These are phyloP conservation scores for Nothomitra cinnamomea DNA, from an alignment of 2,329 filamentous ascomycete species.

Conservation along the genomic window DNA sequence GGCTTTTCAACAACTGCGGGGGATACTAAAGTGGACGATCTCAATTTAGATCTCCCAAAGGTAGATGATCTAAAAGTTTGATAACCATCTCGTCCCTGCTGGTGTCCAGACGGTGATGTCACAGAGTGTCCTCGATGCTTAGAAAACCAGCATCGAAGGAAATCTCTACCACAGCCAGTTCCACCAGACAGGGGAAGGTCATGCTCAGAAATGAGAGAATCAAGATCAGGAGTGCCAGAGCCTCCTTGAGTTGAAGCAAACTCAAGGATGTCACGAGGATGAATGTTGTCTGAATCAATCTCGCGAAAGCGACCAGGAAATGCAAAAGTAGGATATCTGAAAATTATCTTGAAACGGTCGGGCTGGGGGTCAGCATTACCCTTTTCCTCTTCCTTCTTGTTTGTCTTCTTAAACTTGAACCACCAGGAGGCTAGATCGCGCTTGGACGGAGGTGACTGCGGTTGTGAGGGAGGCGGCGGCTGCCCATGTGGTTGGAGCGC, in stretches of 20 bases:
- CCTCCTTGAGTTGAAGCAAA: neutral
- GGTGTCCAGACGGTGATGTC: neutral
- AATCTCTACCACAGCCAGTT: neutral
- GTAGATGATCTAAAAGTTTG: neutral
- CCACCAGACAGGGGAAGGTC: neutral
- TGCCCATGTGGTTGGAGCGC: slow-evolving; percentile 18
- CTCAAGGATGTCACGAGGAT: neutral
- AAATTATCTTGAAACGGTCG: neutral
- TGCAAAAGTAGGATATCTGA: neutral
- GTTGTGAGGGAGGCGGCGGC: slow-evolving; percentile 21
- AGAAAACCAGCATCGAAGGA: neutral
- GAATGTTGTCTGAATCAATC: neutral
- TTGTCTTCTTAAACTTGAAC: slow-evolving; percentile 74
- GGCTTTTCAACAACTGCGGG: neutral
- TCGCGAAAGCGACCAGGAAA: neutral
- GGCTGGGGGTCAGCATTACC: slow-evolving; percentile 23
- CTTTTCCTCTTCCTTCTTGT: slow-evolving; percentile 45
- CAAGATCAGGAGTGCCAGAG: neutral
- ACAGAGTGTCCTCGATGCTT: slow-evolving; percentile 1
- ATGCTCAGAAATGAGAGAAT: neutral
- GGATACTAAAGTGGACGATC: neutral
- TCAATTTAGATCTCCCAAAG: neutral
- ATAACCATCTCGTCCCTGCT: neutral
- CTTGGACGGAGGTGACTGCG: slow-evolving; percentile 59
- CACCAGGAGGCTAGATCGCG: slow-evolving; percentile 91